phyloP scores from a whole-genome alignment of 345 rosid species.

The Eucalyptus albens region DNA sequence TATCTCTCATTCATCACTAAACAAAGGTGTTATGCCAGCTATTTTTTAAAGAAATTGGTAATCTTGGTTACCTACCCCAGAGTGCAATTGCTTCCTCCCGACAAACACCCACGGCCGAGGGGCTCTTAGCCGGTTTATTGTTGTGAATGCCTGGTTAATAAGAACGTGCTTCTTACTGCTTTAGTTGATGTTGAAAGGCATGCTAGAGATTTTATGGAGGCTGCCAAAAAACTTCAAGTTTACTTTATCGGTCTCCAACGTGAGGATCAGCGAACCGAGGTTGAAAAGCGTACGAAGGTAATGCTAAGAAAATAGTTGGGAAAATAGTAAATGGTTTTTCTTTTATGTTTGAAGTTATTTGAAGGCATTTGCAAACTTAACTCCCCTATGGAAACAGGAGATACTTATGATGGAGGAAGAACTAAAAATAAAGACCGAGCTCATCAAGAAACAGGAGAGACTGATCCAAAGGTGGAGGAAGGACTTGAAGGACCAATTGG shows the following conservation, averaged over 20 bases:
- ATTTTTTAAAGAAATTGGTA: not conserved
- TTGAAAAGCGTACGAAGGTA: slow-evolving; percentile 58
- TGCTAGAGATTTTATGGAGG: slow-evolving; percentile 97
- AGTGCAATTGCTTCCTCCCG: not conserved
- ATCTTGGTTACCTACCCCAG: not conserved
- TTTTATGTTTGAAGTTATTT: not conserved
- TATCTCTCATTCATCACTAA: not conserved
- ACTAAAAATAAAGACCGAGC: no score
- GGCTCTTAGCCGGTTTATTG: not conserved
- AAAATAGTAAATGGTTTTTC: not conserved
- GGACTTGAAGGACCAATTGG: no score
- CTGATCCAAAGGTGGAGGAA: no score
- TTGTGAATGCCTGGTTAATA: not conserved
- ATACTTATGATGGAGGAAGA: no score
- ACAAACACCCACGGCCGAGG: no score
- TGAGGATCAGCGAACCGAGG: slow-evolving; percentile 44
- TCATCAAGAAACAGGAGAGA: no score
- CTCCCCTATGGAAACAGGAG: not conserved
- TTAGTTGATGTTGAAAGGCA: slow-evolving; percentile 72
- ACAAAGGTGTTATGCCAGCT: not conserved
- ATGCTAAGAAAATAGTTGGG: not conserved
- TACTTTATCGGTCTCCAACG: slow-evolving; percentile 71
- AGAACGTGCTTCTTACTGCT: not conserved
- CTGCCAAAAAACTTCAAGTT: slow-evolving; percentile 84
- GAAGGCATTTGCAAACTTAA: not conserved